Base-by-base conservation (phyloP, 495 filamentous ascomycete species). In the Pyronema domesticum region DNA sequence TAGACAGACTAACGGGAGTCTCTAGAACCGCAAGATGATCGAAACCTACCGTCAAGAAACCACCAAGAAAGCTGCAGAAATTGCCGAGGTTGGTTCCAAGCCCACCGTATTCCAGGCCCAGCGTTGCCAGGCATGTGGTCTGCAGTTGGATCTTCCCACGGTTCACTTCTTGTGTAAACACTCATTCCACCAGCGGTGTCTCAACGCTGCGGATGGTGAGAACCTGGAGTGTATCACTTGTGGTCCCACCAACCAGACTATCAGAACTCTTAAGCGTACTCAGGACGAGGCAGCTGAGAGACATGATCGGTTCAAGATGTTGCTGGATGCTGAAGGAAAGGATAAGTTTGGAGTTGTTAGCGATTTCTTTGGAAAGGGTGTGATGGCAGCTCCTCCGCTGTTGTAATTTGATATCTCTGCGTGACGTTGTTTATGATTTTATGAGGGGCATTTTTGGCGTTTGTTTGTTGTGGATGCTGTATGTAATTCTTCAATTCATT, bases 121-220 rank as follows among this genome's bases (percentile, higher is more conserved):
- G 42, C 76, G 93, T 11, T 98, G 91, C 64, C 79, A 80, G 37
- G 78, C 81, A 39, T 98, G 91, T 62, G 77, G 78, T 14, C 70
- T 75, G 47, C 72, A 74, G 46, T 73, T 95, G 23, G 86, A 94
- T 58, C 71, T 95, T 37, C 91, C 91, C 3, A 82, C 78, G 0
- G 88, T 96, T 45, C 91, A 98, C 67, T 98, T 96, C 67, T 69
- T 96, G 60, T 98, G 91, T 74, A 91, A 87, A 65, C 91, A 98
- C 65, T 86, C 80, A 44, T 98, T 94, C 73, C 91, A 98, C 65
- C 83, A 93, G 68, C 74, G 84, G 68, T 43, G 73, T 61, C 44
- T 65, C 48, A 61, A 65, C 18, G 73, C 72, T 19, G 73, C 74
- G 40, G 81, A 78, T 44, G 80, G 57, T 15, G 71, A 81, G 15